Conservation (phyloP, 2,329 filamentous ascomycete genomes). For the Epichloe sylvatica region DNA sequence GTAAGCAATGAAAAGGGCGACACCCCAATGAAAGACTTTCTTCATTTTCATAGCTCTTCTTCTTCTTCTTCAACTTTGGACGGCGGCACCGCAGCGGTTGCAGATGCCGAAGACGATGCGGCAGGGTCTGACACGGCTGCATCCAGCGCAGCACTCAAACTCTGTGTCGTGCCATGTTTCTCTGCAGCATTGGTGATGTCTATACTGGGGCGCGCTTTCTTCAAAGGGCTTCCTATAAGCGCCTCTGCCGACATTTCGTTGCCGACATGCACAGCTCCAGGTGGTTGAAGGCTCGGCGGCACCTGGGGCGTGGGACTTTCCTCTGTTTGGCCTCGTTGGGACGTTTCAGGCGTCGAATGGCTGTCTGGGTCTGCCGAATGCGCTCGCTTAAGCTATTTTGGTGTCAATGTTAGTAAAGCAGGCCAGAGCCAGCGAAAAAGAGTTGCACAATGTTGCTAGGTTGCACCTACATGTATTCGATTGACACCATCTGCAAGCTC, state of each 20-base stretch:
- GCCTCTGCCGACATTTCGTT: conserved; percentile 22
- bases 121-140: conserved; percentile 15
- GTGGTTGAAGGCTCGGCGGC: conserved; percentile 2
- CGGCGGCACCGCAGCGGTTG: conserved; percentile 11
- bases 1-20: not conserved
- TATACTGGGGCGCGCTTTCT: conserved; percentile 55
- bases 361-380: conserved; percentile 59
- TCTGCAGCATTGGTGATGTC: conserved; percentile 15
- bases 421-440: not conserved
- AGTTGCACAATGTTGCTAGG: not conserved
- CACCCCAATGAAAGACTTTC: not conserved
- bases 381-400: conserved; percentile 60
- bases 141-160: conserved; percentile 22
- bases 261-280: conserved; percentile 17
- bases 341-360: conserved; percentile 20
- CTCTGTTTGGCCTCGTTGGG: conserved; percentile 28
- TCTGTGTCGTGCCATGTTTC: conserved; percentile 18
- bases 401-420: conserved; percentile 6
- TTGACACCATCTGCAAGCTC: conserved; percentile 70
- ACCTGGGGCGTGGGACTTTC: conserved; percentile 22
- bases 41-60: conserved; percentile 21
- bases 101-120: conserved; percentile 10
- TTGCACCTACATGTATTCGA: conserved; percentile 56
- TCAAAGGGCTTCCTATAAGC: conserved; percentile 55
- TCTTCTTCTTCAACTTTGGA: conserved; percentile 20